These are phyloP conservation scores for Pichia heedii DNA, from an alignment of 805 yeast genomes.

Conservation along the genomic window DNA sequence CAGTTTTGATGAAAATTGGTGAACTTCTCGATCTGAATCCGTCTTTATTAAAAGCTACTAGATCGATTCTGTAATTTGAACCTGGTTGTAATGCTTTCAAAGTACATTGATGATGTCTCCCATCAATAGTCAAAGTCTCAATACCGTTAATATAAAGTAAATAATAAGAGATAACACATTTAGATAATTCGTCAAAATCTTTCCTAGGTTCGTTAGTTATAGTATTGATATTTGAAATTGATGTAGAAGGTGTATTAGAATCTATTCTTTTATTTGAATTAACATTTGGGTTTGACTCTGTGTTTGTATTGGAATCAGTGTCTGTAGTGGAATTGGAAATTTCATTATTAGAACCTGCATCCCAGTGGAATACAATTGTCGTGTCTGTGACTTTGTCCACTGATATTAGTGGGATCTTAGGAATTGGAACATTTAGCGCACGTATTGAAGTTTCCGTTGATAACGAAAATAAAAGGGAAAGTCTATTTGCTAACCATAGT, in stretches of 20 bases:
- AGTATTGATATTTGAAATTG: not conserved
- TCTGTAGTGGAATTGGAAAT: not conserved
- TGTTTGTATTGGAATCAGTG: no score
- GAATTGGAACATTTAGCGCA: slow-evolving; percentile 43
- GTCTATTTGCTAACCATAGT: slow-evolving; percentile 25
- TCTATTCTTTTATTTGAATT: no score
- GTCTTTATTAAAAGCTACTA: slow-evolving; percentile 33
- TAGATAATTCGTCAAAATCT: slow-evolving; percentile 8
- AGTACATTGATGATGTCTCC: slow-evolving; percentile 29
- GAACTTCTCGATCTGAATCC: slow-evolving; percentile 34
- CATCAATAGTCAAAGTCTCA: slow-evolving; percentile 27
- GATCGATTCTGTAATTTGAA: slow-evolving; percentile 33
- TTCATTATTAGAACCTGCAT: slow-evolving; percentile 11
- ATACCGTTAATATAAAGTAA: slow-evolving; percentile 33
- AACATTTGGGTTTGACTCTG: no score
- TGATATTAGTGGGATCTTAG: slow-evolving; percentile 45
- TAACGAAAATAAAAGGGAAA: slow-evolving; percentile 22
- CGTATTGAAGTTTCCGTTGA: slow-evolving; percentile 41
- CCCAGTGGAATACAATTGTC: slow-evolving; percentile 50
- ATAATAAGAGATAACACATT: slow-evolving; percentile 27
- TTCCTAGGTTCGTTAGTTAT: not conserved
- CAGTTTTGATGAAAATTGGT: slow-evolving; percentile 33
- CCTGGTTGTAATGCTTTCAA: slow-evolving; percentile 27
- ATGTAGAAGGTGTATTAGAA: no score
- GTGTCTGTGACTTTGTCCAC: slow-evolving; percentile 42